Base-by-base conservation (phyloP, 2,329 filamentous ascomycete species). In the Elsinoe batatas region DNA sequence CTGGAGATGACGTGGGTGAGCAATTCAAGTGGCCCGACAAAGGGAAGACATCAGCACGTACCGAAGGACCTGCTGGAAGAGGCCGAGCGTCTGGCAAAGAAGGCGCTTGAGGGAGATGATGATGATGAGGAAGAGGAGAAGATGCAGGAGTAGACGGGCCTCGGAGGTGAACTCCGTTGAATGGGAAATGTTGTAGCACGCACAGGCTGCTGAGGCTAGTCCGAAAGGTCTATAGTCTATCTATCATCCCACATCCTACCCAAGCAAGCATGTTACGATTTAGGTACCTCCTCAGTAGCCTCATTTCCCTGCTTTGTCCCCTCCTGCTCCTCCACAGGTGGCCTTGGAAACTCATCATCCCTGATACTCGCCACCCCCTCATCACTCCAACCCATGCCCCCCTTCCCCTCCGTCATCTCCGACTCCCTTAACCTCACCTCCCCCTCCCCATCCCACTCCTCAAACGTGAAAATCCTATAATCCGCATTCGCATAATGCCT, bases 1-100 rank as follows among this genome's bases (percentile, higher is more conserved):
- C 79, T 98, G 58, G 93, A 98, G 77, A 94, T 98, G 90, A 95
- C 88, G 58, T 98, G 93, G 93, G 88, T 97, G 71, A 96, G 90
- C 72, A 82, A 80, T 54, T 73, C 83, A 47, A 82, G 87, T 62
- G 91, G 91, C 4, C 90, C 91, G 35, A 97, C 91, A 60, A 91
- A 94, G 76, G 93, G 93, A 60, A 83, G 85, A 65, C 93, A 98
- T 69, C 80, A 91, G 72, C 89, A 95, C 73, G 93, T 98, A 57
- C 93, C 93, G 57, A 91, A 88, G 77, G 87, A 90, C 62, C 73
- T 98, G 65, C 77, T 85, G 57, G 90, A 95, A 70, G 91, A 97
- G 76, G 93, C 93, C 12, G 89, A 96, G 79, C 84, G 83, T 71
- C 80, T 91, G 73, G 93, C 93, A 53, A 95, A 93, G 82, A 90